Conservation (phyloP, 1,284 basidiomycete genomes). For the Pseudozyma sp. region DNA sequence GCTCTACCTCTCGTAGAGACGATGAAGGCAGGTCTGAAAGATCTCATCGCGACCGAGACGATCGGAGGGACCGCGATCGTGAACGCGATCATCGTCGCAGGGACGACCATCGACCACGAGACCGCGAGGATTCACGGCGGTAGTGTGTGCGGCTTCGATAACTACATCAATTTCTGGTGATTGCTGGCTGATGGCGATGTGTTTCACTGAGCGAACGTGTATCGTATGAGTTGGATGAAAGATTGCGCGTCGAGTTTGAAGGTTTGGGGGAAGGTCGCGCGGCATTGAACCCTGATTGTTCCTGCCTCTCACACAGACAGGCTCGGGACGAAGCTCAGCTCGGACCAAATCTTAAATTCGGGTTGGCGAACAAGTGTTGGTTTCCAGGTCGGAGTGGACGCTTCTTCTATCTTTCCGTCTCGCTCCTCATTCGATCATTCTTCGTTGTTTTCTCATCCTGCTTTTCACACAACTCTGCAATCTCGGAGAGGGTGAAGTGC, state of each 20-base stretch:
- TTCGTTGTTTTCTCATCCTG: not conserved
- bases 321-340: not conserved
- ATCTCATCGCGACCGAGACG: slow-evolving; percentile 6
- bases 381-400: too few relatives aligned
- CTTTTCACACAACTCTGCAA: not conserved
- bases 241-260: too few relatives aligned
- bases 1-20: slow-evolving; percentile 18
- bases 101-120: slow-evolving; percentile 6
- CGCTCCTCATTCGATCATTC: not conserved
- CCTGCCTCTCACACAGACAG: too few relatives aligned
- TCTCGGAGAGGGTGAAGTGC: not conserved
- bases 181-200: too few relatives aligned
- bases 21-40: slow-evolving; percentile 16
- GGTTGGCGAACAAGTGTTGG: too few relatives aligned
- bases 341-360: not conserved
- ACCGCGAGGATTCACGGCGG: slow-evolving; percentile 10
- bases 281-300: too few relatives aligned
- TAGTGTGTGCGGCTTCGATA: slow-evolving; percentile 15
- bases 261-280: too few relatives aligned
- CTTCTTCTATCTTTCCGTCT: not conserved
- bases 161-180: not conserved
- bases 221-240: too few relatives aligned
- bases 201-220: too few relatives aligned
- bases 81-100: slow-evolving; percentile 3
- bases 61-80: slow-evolving; percentile 8